These are phyloP conservation scores for Samsoniella hepiali DNA, from an alignment of 2,329 filamentous ascomycete species.

Conservation along the genomic window DNA sequence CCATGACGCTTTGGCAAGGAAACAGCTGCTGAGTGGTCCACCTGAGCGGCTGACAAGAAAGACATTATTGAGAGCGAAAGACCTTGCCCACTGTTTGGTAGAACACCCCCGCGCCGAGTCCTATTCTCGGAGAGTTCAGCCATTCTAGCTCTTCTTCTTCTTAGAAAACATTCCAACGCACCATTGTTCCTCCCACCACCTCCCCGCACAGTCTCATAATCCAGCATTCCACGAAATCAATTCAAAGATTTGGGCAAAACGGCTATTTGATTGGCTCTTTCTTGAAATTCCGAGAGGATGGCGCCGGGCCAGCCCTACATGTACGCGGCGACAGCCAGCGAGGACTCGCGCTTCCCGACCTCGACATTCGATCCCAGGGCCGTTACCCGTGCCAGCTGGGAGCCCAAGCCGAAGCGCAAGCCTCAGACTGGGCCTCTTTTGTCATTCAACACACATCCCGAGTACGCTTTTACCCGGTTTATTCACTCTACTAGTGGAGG, in stretches of 20 bases:
- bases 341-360: conserved; percentile 52
- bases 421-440: conserved; percentile 74
- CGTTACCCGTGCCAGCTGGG: conserved; percentile 74
- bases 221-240: not conserved
- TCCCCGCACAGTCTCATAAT: not conserved
- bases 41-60: not conserved
- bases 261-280: not conserved
- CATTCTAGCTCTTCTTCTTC: not conserved
- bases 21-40: not conserved
- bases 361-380: conserved; percentile 81
- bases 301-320: conserved; percentile 58
- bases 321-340: conserved; percentile 54
- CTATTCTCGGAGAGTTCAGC: not conserved
- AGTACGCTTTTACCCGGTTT: conserved; percentile 52
- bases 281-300: conserved; percentile 1
- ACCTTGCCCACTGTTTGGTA: not conserved
- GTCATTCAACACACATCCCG: conserved; percentile 81
- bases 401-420: conserved; percentile 57
- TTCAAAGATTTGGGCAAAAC: not conserved
- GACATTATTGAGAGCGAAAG: not conserved
- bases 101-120: not conserved
- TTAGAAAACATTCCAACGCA: conserved; percentile 5
- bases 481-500: not conserved
- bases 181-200: not conserved
- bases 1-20: not conserved